Conservation (phyloP, 208 protist genomes). For the Entamoeba histolytica region DNA sequence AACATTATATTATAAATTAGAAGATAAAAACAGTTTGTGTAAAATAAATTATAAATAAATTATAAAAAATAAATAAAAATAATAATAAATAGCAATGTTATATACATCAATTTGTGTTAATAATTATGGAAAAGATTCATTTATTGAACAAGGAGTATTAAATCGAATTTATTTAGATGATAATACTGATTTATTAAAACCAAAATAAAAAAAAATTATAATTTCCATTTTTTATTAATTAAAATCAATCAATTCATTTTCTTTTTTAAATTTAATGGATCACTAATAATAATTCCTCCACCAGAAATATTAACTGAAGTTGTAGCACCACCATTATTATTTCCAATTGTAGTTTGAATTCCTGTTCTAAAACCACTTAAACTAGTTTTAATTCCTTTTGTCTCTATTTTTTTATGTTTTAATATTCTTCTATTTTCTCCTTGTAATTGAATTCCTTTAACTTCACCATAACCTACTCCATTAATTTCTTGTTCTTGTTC, state of each 20-base stretch:
- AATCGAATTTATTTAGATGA: neutral
- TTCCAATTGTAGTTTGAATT: neutral
- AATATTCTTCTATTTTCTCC: neutral
- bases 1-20: neutral
- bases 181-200: neutral
- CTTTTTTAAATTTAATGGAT: neutral
- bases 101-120: neutral
- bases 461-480: neutral
- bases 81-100: neutral
- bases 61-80: neutral
- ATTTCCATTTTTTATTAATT: neutral
- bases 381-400: neutral
- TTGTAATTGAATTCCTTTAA: neutral
- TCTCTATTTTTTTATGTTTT: neutral
- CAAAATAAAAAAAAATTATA: neutral
- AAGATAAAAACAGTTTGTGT: neutral
- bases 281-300: neutral
- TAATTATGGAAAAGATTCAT: neutral
- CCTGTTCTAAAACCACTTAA: neutral
- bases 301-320: neutral
- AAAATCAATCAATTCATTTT: neutral
- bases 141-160: neutral
- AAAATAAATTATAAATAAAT: too few species aligned
- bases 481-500: neutral
- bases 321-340: neutral